Conservation (phyloP, 345 rosid genomes). For the Physaria fendleri region DNA sequence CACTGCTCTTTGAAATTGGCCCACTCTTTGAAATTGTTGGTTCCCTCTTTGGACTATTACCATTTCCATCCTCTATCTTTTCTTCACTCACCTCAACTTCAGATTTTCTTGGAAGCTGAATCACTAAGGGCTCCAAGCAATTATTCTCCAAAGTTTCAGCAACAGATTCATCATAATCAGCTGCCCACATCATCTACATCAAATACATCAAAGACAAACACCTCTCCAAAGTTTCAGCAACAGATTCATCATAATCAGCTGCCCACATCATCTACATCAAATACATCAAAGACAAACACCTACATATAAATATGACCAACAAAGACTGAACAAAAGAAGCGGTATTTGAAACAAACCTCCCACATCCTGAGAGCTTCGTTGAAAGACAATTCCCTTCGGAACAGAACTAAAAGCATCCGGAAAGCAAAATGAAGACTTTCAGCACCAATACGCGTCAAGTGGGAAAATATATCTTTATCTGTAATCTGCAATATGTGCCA, state of each 20-base stretch:
- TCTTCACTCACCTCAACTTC: conserved; percentile 41
- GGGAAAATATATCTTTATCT: conserved; percentile 76
- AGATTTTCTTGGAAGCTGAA: conserved; percentile 45
- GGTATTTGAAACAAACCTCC: conserved; percentile 58
- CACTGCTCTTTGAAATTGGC: conserved; percentile 31
- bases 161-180: conserved; percentile 70
- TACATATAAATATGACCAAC: not conserved
- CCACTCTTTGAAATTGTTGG: conserved; percentile 23
- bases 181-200: conserved; percentile 97
- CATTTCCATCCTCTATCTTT: conserved; percentile 35
- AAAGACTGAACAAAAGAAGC: not conserved
- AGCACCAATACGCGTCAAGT: conserved; percentile 74
- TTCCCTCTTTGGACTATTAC: conserved; percentile 26
- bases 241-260: conserved; percentile 77
- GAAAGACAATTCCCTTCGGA: conserved; percentile 76
- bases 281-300: conserved; percentile 7
- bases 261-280: conserved; percentile 95
- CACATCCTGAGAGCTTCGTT: conserved; percentile 83
- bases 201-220: no score
- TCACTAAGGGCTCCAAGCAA: conserved; percentile 64
- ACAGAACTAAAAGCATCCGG: conserved; percentile 84
- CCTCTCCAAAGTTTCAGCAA: conserved; percentile 47
- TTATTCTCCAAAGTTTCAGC: conserved; percentile 51
- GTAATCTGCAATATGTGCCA: conserved; percentile 77
- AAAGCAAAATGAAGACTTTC: conserved; percentile 98